Conservation (phyloP, 2,329 filamentous ascomycete genomes). For the Chaetomium sp. region DNA sequence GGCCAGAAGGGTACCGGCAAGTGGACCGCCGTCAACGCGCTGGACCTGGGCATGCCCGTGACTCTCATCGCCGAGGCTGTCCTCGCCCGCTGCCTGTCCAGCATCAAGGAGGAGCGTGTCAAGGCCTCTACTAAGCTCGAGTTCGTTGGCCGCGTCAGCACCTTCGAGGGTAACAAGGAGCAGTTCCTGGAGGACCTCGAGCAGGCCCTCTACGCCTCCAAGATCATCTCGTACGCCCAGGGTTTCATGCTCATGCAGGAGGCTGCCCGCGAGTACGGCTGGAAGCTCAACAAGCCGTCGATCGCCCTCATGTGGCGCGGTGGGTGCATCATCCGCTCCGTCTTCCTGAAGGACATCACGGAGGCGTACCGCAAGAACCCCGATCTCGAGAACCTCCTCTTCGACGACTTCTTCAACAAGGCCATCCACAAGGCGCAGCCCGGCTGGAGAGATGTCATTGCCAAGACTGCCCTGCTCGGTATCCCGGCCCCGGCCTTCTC, state of each 20-base stretch:
- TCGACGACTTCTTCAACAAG: conserved; percentile 99
- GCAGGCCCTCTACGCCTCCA: conserved; percentile 98
- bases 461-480: conserved; percentile 89
- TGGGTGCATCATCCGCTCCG: conserved; percentile 99
- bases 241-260: conserved; percentile 99
- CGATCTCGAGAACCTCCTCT: conserved; percentile 95
- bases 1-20: conserved; percentile 99
- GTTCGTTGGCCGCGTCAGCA: conserved; percentile 70
- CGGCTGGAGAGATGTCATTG: conserved; percentile 88
- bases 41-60: conserved; percentile 97
- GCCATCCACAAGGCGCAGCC: conserved; percentile 95
- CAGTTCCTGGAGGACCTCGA: conserved; percentile 96
- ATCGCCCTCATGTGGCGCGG: conserved; percentile 99
- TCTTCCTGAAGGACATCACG: conserved; percentile 99
- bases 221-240: conserved; percentile 99
- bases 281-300: conserved; percentile 99
- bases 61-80: conserved; percentile 97
- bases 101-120: conserved; percentile 89
- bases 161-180: conserved; percentile 87
- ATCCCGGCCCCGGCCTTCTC: conserved; percentile 96
- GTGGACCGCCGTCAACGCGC: conserved; percentile 99
- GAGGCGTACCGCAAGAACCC: conserved; percentile 92
- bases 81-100: conserved; percentile 89
- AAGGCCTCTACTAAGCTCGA: conserved; percentile 78
- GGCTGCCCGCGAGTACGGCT: conserved; percentile 93